Evolutionary conservation across 176 grass and related monocot genomes (phyloP), one percentile per base, ranked within the genome.

Genomic region (Secale cereale): DNA sequence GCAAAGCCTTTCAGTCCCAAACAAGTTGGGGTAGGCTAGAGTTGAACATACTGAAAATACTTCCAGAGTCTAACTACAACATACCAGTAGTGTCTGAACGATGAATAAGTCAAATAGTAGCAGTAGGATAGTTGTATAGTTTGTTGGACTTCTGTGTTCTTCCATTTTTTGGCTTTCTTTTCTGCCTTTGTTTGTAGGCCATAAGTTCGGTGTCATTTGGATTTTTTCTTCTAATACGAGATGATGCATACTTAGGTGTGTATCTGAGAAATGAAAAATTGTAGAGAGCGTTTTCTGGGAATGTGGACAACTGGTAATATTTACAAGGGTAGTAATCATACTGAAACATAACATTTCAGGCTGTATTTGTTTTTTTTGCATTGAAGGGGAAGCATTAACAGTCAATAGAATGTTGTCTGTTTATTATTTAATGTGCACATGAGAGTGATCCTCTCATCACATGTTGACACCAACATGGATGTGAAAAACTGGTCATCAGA

Each of bases 41-140:
- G 48, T 52, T 52, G 48, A 52, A 19, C 48, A 52, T 52, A 3
- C 1, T 57, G 20, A 57, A 78, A 68, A 40, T 9, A 29, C 15
- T 84, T 3, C 13, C 57, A 76, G 74, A 65, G 27, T 76, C 10
- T 7, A 82, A 70, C n/a, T 78, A 40, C 43, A 46, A 54, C 13
- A 54, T 50, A 68, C 29, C 20, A 45, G 37, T 83, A 23, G 11
- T 60, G 32, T 69, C 45, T 82, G 35, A 35, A 23, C 15, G 28
- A 83, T 63, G 28, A 37, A 14, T 59, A 59, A 59, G 64, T 23
- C 69, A 85, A 85, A 78, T 29, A 78, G 30, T 69, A 77, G 19
- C 19, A 57, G 54, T 57, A 9, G 19, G 54, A 22, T 22, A 57
- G 7, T 57, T 57, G 54, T 57, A 56, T 56, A 57, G 54, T 57